Conservation (phyloP, 176 grass and related monocot species). For the Paspalum notatum region DNA sequence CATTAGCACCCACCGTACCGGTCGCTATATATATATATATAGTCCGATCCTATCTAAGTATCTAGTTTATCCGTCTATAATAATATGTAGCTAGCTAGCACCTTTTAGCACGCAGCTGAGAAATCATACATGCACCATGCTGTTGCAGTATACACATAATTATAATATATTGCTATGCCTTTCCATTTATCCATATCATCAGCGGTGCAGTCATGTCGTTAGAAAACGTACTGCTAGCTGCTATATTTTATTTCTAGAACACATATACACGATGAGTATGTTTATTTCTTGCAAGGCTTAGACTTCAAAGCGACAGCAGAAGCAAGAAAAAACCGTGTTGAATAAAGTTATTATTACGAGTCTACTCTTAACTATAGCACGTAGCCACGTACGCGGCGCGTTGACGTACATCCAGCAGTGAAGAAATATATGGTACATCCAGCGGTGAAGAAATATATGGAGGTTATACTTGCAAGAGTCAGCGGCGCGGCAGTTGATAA, state of each 20-base stretch:
- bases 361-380: not conserved
- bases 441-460: no score
- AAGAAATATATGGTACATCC: not conserved
- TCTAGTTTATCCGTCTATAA: no score
- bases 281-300: not conserved
- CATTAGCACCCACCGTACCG: no score
- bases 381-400: not conserved
- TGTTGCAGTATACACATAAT: no score
- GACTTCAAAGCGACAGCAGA: not conserved
- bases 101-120: no score
- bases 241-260: constrained; percentile 7
- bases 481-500: not conserved
- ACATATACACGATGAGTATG: not conserved
- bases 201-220: not conserved
- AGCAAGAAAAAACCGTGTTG: not conserved
- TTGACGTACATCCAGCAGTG: not conserved
- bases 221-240: not conserved
- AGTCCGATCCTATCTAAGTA: no score
- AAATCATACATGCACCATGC: no score
- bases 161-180: no score
- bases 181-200: no score
- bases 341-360: not conserved
- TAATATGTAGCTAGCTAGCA: no score
- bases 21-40: no score
- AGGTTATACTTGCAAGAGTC: no score